A percentile compares a stretch with the other conserved stretches of the same genome.
Evolutionary conservation across 2,329 filamentous ascomycete species (phyloP).

Genomic region (Claviceps fusiformis): DNA sequence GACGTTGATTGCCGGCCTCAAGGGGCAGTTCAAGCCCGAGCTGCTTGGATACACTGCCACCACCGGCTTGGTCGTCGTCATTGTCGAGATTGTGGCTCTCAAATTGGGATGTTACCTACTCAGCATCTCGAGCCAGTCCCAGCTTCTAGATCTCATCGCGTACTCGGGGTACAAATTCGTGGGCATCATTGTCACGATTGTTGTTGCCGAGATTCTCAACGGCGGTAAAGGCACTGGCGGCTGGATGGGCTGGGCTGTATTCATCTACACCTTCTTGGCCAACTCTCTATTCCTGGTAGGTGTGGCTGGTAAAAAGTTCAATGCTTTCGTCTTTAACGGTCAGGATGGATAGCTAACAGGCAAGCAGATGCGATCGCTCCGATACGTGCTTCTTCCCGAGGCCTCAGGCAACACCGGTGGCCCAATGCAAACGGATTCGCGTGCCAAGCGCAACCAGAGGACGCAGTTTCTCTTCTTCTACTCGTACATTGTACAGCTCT

Average conservation of each 20-base stretch:
- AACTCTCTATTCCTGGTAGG: constrained; percentile 90
- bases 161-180: constrained; percentile 99
- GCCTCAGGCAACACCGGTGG: constrained; percentile 51
- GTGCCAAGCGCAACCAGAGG: constrained; percentile 72
- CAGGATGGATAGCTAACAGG: background rate
- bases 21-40: constrained; percentile 87
- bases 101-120: constrained; percentile 90
- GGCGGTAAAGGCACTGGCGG: constrained; percentile 71
- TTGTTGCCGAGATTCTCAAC: constrained; percentile 64
- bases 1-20: constrained; percentile 75
- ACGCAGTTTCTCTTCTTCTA: constrained; percentile 92
- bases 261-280: constrained; percentile 81
- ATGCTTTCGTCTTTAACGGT: background rate
- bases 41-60: constrained; percentile 81
- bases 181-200: constrained; percentile 80
- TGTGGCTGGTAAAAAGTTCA: constrained; percentile 6
- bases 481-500: constrained; percentile 83
- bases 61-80: constrained; percentile 67
- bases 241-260: constrained; percentile 79
- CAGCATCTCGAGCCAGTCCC: constrained; percentile 85
- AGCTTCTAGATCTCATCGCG: constrained; percentile 84
- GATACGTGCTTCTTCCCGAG: constrained; percentile 90
- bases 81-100: constrained; percentile 78
- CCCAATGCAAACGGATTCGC: constrained; percentile 57
- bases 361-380: constrained; percentile 71